phyloP scores from a whole-genome alignment of 441 rosid species.

The Pelargonium myrrhifolium region DNA sequence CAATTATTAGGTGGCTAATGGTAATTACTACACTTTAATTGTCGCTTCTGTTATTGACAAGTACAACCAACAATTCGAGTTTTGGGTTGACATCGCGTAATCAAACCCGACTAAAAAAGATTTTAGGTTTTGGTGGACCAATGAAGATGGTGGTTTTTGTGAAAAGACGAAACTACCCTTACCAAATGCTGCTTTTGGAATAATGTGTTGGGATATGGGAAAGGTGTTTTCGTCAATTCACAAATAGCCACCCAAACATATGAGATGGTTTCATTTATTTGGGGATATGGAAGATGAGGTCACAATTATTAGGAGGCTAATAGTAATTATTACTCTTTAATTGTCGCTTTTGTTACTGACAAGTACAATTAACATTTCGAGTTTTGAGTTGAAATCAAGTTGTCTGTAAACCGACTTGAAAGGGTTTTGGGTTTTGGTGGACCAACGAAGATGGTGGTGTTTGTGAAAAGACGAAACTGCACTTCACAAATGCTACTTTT shows the following conservation, averaged over 20 bases:
- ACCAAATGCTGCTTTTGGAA: neutral
- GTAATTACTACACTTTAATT: no score
- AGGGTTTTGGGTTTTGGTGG: no score
- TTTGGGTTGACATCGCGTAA: no score
- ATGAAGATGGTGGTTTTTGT: neutral
- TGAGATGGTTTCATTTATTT: neutral
- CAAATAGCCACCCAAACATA: neutral
- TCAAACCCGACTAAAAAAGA: no score
- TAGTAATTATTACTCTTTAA: no score
- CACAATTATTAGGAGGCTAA: neutral
- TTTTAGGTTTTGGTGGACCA: constrained; percentile 3
- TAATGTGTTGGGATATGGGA: neutral
- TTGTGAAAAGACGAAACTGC: neutral
- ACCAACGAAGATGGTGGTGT: neutral
- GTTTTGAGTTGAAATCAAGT: no score
- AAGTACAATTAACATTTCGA: no score
- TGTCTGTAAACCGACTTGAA: no score
- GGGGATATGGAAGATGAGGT: neutral
- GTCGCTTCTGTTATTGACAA: no score
- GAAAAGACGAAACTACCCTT: neutral
- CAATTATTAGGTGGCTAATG: neutral
- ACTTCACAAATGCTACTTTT: neutral
- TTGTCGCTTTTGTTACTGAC: no score
- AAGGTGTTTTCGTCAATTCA: neutral
- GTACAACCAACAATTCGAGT: no score